A percentile compares a stretch with the other conserved stretches of the same genome.
Evolutionary conservation across 768 basidiomycete species (phyloP).

Genomic region (Panaeolus papilionaceus): DNA sequence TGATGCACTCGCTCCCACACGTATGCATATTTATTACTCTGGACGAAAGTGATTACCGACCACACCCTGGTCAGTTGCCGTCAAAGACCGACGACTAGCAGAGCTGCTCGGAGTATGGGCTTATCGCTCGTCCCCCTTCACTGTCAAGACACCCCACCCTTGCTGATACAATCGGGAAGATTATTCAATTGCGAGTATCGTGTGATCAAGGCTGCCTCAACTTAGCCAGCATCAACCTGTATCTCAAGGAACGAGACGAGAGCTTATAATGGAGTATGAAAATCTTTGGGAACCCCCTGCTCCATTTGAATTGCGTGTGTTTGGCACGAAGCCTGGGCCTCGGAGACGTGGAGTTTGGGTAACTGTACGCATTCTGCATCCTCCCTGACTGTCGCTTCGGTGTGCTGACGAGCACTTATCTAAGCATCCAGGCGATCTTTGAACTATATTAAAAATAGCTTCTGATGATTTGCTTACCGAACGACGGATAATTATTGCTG

Average conservation of each 20-base stretch:
- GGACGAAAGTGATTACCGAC: conserved; percentile 15
- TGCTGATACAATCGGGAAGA: background rate
- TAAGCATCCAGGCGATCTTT: conserved; percentile 2
- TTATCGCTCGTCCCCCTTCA: background rate
- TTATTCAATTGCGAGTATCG: conserved; percentile 5
- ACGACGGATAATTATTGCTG: conserved; percentile 7
- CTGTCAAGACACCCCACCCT: background rate
- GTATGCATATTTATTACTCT: conserved; percentile 19
- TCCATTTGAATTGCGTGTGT: conserved; percentile 3
- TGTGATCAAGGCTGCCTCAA: background rate
- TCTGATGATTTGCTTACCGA: conserved; percentile 13
- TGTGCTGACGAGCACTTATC: background rate
- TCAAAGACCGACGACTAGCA: conserved; percentile 4
- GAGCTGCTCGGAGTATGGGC: background rate
- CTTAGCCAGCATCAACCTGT: conserved; percentile 7
- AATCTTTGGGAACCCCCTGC: background rate
- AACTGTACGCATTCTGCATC: background rate
- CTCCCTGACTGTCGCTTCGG: conserved; percentile 2
- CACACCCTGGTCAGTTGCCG: background rate
- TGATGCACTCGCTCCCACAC: background rate
- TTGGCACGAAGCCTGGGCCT: background rate
- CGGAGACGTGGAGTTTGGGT: conserved; percentile 1
- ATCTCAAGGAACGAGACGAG: background rate
- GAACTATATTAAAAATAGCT: background rate
- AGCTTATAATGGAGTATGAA: background rate